Evolutionary conservation across 2,329 filamentous ascomycete genomes (phyloP), one percentile per base, ranked within the genome.

Genomic region (Annulohypoxylon truncatum): DNA sequence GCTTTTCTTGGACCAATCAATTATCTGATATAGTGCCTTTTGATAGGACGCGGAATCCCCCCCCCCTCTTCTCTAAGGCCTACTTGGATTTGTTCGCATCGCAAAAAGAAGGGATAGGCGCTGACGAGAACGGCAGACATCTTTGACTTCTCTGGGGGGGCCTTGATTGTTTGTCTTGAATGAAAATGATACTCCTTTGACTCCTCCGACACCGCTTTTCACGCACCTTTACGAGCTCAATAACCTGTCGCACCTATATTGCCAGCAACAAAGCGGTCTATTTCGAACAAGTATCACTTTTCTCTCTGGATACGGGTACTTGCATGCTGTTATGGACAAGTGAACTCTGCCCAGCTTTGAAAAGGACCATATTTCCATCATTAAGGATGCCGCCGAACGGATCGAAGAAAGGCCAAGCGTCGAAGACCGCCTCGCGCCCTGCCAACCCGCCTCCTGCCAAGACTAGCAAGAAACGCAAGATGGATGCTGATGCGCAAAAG

Each of bases 401-500:
- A 33, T 40, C 59, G 47, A 72, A 67, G 60, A 74, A 70, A 61
- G 56, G 26, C n/a, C 53, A 55, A 56, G 51, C 63, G 20, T 47
- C 68, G 9, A 62, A 63, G 62, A 13, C 58, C 4, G 51, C 40
- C 46, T 56, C 63, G 40, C 59, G 67, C 29, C 42, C 71, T 42
- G 40, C 54, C 42, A 66, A 64, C 47, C 24, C 31, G 24, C 8
- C 52, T 1, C 13, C 61, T 20, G 47, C 73, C 29, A 72, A 71
- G 51, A 53, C 66, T 29, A 72, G 66, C 67, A 85, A 82, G 74
- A 86, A 86, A 76, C 79, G 83, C 60, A 87, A 84, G 77, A 75
- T 77, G 47, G 83, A 85, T 50, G 57, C 73, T 60, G 79, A 78
- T 18, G 61, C 75, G 29, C 81, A 81, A 64, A 91, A 90, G 72